These are phyloP conservation scores for Boletus subparvulus DNA, from an alignment of 768 basidiomycete genomes.

Conservation along the genomic window DNA sequence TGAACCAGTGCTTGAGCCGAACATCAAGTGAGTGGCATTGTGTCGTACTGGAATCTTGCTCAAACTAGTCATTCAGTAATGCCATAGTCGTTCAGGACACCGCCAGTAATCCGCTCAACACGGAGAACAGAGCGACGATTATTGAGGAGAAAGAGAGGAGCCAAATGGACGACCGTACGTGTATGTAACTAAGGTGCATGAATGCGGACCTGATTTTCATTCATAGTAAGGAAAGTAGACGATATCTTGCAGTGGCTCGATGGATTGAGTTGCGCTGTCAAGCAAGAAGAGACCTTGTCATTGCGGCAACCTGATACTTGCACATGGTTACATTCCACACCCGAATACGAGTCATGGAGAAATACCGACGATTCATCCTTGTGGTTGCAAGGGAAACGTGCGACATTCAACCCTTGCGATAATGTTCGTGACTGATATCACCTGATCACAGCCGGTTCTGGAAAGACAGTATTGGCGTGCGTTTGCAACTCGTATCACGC, in stretches of 20 bases:
- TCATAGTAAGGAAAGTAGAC: conserved; percentile 6
- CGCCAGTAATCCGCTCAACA: neutral
- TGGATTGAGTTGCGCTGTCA: conserved; percentile 11
- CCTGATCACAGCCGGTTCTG: conserved; percentile 12
- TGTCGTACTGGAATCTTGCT: neutral
- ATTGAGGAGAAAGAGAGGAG: neutral
- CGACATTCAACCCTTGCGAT: neutral
- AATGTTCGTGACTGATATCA: neutral
- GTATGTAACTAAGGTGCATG: neutral
- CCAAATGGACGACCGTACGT: neutral
- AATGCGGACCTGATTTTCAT: neutral
- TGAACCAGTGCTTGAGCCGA: neutral
- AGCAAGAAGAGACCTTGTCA: conserved; percentile 8
- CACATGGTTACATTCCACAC: conserved; percentile 3
- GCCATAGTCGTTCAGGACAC: neutral
- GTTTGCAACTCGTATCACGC: neutral
- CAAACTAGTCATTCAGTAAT: neutral
- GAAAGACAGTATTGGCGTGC: conserved; percentile 20
- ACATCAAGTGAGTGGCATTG: neutral
- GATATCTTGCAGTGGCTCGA: conserved; percentile 8
- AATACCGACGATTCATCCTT: neutral
- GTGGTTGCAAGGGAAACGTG: conserved; percentile 23
- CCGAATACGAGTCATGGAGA: conserved; percentile 8
- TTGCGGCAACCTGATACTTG: conserved; percentile 15
- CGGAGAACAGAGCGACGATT: neutral